Conservation (phyloP, 2,329 filamentous ascomycete genomes). For the Septoria petroselini region DNA sequence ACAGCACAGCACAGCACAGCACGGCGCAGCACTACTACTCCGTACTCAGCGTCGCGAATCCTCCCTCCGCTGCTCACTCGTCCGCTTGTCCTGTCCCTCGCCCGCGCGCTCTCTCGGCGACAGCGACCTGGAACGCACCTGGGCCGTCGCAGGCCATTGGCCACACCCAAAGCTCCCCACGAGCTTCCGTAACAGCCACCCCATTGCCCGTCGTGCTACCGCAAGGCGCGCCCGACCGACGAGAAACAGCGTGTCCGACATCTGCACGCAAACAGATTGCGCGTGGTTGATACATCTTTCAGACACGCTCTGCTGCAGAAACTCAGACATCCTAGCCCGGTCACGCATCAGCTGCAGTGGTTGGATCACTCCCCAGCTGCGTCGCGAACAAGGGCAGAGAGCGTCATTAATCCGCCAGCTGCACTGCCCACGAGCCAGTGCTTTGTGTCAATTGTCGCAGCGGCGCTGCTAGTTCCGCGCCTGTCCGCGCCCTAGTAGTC, state of each 20-base stretch:
- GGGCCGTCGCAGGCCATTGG: too few species aligned
- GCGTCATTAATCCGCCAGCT: conserved; percentile 3
- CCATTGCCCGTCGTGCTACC: not conserved
- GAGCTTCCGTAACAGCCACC: too few species aligned
- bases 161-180: conserved; percentile 6
- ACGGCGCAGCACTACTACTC: too few species aligned
- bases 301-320: not conserved
- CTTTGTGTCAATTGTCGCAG: conserved; percentile 7
- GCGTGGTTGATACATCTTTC: not conserved
- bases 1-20: not conserved
- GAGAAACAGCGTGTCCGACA: conserved; percentile 3
- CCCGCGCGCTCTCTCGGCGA: conserved; percentile 4
- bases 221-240: not conserved
- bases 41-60: too few species aligned
- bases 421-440: not conserved
- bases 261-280: conserved; percentile 2
- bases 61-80: too few species aligned
- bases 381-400: conserved; percentile 1
- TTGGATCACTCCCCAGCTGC: not conserved
- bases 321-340: not conserved
- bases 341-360: not conserved
- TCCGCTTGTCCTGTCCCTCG: too few species aligned
- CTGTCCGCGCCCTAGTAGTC: conserved; percentile 2
- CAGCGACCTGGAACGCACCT: not conserved
- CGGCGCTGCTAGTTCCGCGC: conserved; percentile 7